Evolutionary conservation across 768 basidiomycete species (phyloP).

Genomic region (Boletus insuetus): DNA sequence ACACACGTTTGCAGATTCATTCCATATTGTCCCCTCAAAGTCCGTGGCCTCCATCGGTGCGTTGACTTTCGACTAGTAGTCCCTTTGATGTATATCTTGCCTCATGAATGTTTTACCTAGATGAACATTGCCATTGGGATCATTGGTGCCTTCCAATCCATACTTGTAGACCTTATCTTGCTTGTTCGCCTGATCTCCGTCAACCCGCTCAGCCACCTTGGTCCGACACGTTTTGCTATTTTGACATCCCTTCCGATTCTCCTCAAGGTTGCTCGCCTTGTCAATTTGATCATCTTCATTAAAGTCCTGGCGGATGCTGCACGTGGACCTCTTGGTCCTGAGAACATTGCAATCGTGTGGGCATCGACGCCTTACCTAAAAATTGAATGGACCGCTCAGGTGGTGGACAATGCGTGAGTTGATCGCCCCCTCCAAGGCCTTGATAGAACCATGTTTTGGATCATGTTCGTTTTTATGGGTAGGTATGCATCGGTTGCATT

Average conservation of each 20-base stretch:
- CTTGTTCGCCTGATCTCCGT: constrained; percentile 29
- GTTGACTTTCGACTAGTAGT: neutral
- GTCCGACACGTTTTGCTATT: constrained; percentile 12
- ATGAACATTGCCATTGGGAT: constrained; percentile 30
- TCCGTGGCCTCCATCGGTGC: constrained; percentile 21
- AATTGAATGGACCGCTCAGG: constrained; percentile 32
- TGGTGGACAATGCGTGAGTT: constrained; percentile 30
- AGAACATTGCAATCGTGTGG: constrained; percentile 19
- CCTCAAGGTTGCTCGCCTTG: constrained; percentile 29
- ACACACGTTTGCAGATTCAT: constrained; percentile 23
- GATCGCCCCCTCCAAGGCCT: neutral
- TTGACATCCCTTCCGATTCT: constrained; percentile 24
- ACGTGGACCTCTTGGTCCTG: constrained; percentile 16
- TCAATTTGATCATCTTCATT: constrained; percentile 29
- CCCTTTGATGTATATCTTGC: neutral
- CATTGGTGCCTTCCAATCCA: constrained; percentile 28
- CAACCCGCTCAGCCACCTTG: constrained; percentile 20
- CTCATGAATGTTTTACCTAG: constrained; percentile 1
- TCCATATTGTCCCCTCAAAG: constrained; percentile 22
- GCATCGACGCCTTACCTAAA: constrained; percentile 28
- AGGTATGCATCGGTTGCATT: constrained; percentile 29
- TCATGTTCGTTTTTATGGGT: neutral
- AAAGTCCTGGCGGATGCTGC: constrained; percentile 20
- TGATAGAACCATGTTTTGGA: neutral
- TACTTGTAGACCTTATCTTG: constrained; percentile 29